Percentiles rank a stretch among this genome's conserved stretches.
Evolutionary conservation across 176 grass and related monocot species (phyloP).

Genomic region (Pontederia crassipes): DNA sequence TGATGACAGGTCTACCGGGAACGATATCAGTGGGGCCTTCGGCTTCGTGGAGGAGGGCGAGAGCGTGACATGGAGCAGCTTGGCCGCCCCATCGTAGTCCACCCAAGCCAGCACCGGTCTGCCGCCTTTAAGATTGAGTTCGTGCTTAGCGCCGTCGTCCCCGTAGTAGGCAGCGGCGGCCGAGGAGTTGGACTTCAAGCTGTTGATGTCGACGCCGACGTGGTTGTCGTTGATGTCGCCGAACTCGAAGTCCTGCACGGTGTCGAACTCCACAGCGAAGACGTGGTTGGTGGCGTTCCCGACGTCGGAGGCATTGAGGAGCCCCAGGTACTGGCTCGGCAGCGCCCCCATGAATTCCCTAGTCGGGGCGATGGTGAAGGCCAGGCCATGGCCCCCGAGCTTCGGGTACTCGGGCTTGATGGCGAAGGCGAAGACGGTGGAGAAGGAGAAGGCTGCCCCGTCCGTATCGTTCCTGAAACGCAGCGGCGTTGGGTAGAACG

Average conservation of each 20-base stretch:
- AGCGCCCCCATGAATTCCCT: constrained; percentile 8
- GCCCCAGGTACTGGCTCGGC: constrained; percentile 33
- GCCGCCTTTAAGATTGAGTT: constrained; percentile 17
- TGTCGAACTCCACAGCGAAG: constrained; percentile 67
- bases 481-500: constrained; percentile 33
- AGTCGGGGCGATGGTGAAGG: constrained; percentile 42
- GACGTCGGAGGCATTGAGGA: constrained; percentile 33
- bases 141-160: background rate
- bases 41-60: constrained; percentile 23
- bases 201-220: constrained; percentile 50
- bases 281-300: constrained; percentile 10
- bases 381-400: constrained; percentile 46
- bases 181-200: constrained; percentile 10
- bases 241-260: constrained; percentile 31
- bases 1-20: constrained; percentile 28
- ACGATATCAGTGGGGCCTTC: constrained; percentile 19
- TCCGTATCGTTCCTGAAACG: constrained; percentile 26
- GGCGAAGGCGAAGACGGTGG: constrained; percentile 50
- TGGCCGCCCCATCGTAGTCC: constrained; percentile 34
- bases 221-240: constrained; percentile 38
- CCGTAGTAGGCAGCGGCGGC: background rate
- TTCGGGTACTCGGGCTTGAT: constrained; percentile 32
- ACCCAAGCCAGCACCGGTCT: constrained; percentile 39
- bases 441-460: constrained; percentile 40
- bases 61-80: constrained; percentile 36